phyloP scores from a whole-genome alignment of 352 stramenopile genomes.

The Globisporangium megalacanthum region DNA sequence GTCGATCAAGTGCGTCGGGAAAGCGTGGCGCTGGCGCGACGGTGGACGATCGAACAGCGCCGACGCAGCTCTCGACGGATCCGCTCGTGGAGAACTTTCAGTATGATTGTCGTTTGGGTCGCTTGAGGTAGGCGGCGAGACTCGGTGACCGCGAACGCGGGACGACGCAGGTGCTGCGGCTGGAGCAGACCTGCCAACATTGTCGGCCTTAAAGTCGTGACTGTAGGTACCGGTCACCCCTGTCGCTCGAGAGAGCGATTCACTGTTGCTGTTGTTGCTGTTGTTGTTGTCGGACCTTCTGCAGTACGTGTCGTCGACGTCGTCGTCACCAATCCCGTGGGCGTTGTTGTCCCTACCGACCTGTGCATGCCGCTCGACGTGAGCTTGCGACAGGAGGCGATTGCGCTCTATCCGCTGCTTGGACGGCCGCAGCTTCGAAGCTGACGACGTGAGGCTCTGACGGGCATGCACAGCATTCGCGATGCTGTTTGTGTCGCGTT shows the following conservation, averaged over 20 bases:
- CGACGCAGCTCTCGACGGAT: no score
- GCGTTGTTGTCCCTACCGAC: constrained; percentile 6
- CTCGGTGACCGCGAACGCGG: constrained; percentile 22
- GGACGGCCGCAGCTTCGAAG: constrained; percentile 33
- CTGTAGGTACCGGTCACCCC: background rate
- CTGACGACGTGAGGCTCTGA: constrained; percentile 34
- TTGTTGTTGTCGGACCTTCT: background rate
- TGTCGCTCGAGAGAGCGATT: no score
- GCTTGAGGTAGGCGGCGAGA: constrained; percentile 13
- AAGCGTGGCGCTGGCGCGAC: constrained; percentile 68
- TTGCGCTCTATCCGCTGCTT: constrained; percentile 23
- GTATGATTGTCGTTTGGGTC: background rate
- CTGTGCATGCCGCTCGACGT: constrained; percentile 8
- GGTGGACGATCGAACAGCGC: constrained; percentile 37
- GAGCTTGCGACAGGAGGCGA: constrained; percentile 6
- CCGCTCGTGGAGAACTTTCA: background rate
- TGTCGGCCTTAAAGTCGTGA: constrained; percentile 8
- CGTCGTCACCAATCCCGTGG: constrained; percentile 6
- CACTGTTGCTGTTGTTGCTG: background rate
- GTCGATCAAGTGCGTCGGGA: constrained; percentile 73
- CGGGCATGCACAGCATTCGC: background rate
- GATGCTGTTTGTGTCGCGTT: constrained; percentile 2
- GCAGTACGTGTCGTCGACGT: constrained; percentile 8
- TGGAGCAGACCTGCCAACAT: background rate
- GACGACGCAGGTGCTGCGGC: constrained; percentile 13